These are phyloP conservation scores for Hanseniaspora gamundiae DNA, from an alignment of 1,139 yeast species.

Conservation along the genomic window DNA sequence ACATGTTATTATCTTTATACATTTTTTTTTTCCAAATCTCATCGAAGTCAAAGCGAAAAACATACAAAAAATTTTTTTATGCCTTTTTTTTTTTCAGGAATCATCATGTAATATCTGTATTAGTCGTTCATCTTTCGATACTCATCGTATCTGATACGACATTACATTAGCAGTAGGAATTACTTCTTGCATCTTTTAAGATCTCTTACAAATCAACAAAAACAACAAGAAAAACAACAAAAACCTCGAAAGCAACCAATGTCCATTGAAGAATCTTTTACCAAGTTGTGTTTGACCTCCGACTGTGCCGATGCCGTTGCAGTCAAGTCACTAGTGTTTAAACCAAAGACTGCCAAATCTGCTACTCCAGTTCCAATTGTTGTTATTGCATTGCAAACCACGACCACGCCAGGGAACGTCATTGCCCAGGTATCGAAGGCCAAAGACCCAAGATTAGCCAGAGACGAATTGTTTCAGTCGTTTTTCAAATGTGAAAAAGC, in stretches of 20 bases:
- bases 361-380: slow-evolving; percentile 75
- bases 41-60: too few species aligned
- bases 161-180: too few species aligned
- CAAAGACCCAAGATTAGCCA: slow-evolving; percentile 83
- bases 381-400: slow-evolving; percentile 61
- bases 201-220: too few species aligned
- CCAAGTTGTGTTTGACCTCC: slow-evolving; percentile 40
- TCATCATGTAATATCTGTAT: too few species aligned
- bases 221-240: neutral
- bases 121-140: too few species aligned
- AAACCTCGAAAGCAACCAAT: slow-evolving; percentile 18
- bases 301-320: slow-evolving; percentile 35
- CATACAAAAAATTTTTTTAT: too few species aligned
- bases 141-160: too few species aligned
- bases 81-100: too few species aligned
- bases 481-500: slow-evolving; percentile 48
- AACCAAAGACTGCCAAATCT: slow-evolving; percentile 81
- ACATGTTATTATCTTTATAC: too few species aligned
- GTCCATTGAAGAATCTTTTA: slow-evolving; percentile 51
- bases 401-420: slow-evolving; percentile 54
- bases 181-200: too few species aligned
- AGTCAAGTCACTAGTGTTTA: slow-evolving; percentile 72
- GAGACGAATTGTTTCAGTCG: slow-evolving; percentile 61
- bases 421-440: slow-evolving; percentile 59
- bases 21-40: too few species aligned